Base-by-base conservation (phyloP, 2,329 filamentous ascomycete species). In the Xylaria hypoxylon region DNA sequence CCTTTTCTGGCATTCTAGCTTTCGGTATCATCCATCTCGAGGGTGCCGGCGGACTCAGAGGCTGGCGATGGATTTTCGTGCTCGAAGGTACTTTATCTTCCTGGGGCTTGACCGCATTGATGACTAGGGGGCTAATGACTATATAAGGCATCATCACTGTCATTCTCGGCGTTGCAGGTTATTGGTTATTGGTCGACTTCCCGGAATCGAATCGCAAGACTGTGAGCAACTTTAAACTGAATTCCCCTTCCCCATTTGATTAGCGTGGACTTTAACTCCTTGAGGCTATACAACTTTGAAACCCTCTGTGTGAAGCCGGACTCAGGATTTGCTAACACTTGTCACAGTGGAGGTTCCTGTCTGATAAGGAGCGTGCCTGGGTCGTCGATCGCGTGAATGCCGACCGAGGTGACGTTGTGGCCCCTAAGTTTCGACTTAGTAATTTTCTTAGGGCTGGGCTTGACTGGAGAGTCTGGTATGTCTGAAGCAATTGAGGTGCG, bases 1-100 rank as follows among this genome's bases (percentile, higher is more conserved):
- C 87, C 1, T 90, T 90, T 70, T 82, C 88, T 0, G 89, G 90
- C 62, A 89, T 93, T 52, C 81, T 93, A 1, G 89, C 91, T 13
- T 93, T 88, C 60, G 91, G 90, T 77, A 78, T 90, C 67, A 90
- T 88, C 85, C 88, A 90, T 74, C 84, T 91, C 78, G 77, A 84
- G 11, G 89, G 89, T 7, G 80, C 83, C 1, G 82, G 81, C 2
- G 80, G 81, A 6, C 78, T 90, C 19, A 79, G 79, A 2, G 88
- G 88, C 44, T 91, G 89, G 89, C 82, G 87, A 44, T 91, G 89
- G 89, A 91, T 90, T 78, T 90, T 90, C 75, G 84, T 86, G 70
- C 80, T 87, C 52, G 82, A 87, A 73, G 85, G 85, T 66, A 70
- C 79, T 44, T 19, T 51, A 26, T 15, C 2, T 17, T 26, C 15